Conservation (phyloP, 208 protist genomes). For the Willaertia magna region DNA sequence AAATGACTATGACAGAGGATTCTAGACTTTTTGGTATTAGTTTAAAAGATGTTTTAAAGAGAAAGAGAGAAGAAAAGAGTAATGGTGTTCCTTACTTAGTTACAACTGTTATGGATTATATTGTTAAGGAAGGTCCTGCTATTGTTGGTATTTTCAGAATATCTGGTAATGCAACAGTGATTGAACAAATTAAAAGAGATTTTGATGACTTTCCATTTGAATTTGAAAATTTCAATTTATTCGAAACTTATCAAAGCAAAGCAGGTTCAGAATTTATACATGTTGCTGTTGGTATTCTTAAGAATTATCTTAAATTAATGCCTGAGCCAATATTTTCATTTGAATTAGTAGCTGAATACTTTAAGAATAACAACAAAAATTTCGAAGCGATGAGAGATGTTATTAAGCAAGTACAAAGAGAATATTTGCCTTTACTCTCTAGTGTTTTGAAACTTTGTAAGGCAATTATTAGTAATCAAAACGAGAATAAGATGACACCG, state of each 20-base stretch:
- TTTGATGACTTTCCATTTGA: neutral
- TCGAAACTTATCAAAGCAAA: no score
- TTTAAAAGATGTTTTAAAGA: neutral
- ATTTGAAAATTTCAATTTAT: no score
- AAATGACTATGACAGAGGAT: neutral
- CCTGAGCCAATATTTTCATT: neutral
- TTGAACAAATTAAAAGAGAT: neutral
- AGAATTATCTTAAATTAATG: neutral
- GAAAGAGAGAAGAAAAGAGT: neutral
- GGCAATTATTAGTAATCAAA: neutral
- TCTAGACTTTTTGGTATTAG: neutral
- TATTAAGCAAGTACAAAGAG: neutral
- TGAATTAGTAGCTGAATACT: neutral
- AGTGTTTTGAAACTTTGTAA: neutral
- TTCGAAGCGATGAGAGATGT: neutral
- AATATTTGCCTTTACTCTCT: neutral
- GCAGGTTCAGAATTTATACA: neutral
- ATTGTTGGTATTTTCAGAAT: neutral
- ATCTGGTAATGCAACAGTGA: neutral
- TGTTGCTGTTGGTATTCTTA: neutral
- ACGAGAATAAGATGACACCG: neutral
- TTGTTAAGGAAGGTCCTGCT: neutral
- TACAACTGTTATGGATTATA: neutral
- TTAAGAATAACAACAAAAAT: neutral
- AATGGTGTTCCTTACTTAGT: neutral